These are phyloP conservation scores for Globisporangium radiosum DNA, from an alignment of 352 stramenopile genomes.

Conservation along the genomic window DNA sequence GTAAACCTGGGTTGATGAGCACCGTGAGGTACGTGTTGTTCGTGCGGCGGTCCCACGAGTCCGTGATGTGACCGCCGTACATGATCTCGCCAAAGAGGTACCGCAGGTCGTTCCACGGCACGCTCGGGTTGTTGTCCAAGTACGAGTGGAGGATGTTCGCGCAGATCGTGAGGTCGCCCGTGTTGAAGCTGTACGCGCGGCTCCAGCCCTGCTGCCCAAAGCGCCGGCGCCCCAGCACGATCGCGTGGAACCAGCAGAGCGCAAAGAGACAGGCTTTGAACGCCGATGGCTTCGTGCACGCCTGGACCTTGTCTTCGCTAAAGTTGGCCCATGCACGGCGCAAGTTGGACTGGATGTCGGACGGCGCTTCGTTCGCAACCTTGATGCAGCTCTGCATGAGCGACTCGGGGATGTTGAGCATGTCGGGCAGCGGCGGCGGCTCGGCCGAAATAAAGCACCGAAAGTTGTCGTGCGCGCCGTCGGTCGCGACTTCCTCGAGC, in stretches of 20 bases:
- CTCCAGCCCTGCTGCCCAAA: conserved; percentile 95
- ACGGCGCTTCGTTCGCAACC: conserved; percentile 93
- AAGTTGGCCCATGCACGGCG: conserved; percentile 93
- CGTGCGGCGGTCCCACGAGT: conserved; percentile 93
- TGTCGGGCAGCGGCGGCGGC: conserved; percentile 87
- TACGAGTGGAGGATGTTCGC: conserved; percentile 92
- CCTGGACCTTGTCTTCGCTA: conserved; percentile 83
- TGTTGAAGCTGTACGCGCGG: conserved; percentile 94
- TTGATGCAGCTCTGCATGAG: conserved; percentile 95
- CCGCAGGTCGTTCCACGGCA: conserved; percentile 94
- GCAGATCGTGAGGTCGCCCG: conserved; percentile 93
- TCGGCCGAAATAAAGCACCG: conserved; percentile 95
- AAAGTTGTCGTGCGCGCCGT: conserved; percentile 91
- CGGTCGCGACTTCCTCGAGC: conserved; percentile 85
- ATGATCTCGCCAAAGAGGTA: conserved; percentile 97
- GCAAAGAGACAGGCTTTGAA: conserved; percentile 94
- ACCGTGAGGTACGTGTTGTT: conserved; percentile 93
- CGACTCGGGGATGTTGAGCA: conserved; percentile 96
- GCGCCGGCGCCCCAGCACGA: conserved; percentile 87
- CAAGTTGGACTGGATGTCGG: conserved; percentile 95
- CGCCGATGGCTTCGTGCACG: conserved; percentile 83
- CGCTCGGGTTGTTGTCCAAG: conserved; percentile 87
- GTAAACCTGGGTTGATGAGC: conserved; percentile 81
- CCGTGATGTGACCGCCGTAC: conserved; percentile 95
- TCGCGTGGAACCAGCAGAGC: conserved; percentile 95